Percentiles rank a stretch among this genome's conserved stretches.
phyloP scores from a whole-genome alignment of 306 rosid genomes.

The Ormosia semicastrata region DNA sequence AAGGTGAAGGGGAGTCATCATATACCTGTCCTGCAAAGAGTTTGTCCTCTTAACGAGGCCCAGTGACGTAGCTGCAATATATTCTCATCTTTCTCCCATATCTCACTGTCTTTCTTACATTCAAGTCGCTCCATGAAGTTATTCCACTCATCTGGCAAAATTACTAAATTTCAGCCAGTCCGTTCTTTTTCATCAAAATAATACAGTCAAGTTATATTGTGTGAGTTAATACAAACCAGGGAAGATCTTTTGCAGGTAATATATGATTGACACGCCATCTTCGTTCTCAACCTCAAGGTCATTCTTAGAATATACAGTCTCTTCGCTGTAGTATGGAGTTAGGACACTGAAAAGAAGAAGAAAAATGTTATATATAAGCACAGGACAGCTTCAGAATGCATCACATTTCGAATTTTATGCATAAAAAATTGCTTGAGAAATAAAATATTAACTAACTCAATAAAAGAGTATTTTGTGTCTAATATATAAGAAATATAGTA shows the following conservation, averaged over 20 bases:
- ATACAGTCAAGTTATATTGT: slow-evolving; percentile 11
- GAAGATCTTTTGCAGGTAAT: slow-evolving; percentile 91
- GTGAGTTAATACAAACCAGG: slow-evolving; percentile 68
- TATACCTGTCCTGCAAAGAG: slow-evolving; percentile 91
- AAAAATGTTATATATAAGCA: slow-evolving; percentile 22
- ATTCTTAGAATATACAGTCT: slow-evolving; percentile 88
- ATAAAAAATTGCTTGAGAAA: neutral
- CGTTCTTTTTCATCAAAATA: slow-evolving; percentile 7
- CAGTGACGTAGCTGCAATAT: slow-evolving; percentile 90
- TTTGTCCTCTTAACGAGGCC: slow-evolving; percentile 97
- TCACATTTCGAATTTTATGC: slow-evolving; percentile 7
- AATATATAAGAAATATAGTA: neutral
- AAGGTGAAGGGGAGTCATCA: slow-evolving; percentile 21
- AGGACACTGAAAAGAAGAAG: slow-evolving; percentile 62
- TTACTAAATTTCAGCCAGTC: slow-evolving; percentile 23
- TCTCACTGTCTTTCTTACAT: slow-evolving; percentile 74
- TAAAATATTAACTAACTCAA: neutral
- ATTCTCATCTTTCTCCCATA: slow-evolving; percentile 92
- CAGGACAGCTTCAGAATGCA: slow-evolving; percentile 20
- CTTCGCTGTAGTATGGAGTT: slow-evolving; percentile 98
- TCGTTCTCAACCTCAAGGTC: slow-evolving; percentile 95
- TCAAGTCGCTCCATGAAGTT: slow-evolving; percentile 95
- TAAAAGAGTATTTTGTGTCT: neutral
- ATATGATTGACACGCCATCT: slow-evolving; percentile 91
- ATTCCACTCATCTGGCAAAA: slow-evolving; percentile 86